Percentiles rank a stretch among this genome's conserved stretches.
Conservation (phyloP, 75 land plant genomes). For the Selaginella moellendorffii region DNA sequence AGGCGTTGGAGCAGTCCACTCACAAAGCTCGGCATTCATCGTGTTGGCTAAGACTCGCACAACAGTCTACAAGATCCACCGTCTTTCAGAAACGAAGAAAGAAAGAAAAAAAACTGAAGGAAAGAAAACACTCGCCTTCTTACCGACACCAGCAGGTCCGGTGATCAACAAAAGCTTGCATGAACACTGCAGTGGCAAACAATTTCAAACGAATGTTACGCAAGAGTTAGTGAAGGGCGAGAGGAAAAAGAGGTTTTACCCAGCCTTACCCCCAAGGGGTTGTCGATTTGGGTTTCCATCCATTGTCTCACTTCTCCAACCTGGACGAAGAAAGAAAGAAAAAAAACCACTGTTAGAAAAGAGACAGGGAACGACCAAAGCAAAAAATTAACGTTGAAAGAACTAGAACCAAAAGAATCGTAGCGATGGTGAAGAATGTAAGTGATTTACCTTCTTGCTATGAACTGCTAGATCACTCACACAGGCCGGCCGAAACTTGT, state of each 20-base stretch:
- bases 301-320: conserved; percentile 22
- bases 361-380: not conserved
- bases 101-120: not conserved
- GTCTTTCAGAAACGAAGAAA: not conserved
- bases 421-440: not conserved
- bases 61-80: conserved; percentile 31
- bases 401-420: not conserved
- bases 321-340: not conserved
- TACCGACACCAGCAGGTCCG: conserved; percentile 86
- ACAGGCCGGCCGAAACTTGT: conserved; percentile 49
- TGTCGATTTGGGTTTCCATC: conserved; percentile 7
- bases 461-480: conserved; percentile 64
- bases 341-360: not conserved
- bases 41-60: conserved; percentile 36
- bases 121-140: conserved; percentile 43
- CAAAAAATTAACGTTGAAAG: not conserved
- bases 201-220: not conserved
- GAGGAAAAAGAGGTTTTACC: not conserved
- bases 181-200: not conserved
- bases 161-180: conserved; percentile 40
- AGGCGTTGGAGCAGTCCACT: conserved; percentile 88
- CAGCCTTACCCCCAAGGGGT: conserved; percentile 8
- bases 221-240: not conserved
- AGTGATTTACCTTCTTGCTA: conserved; percentile 53
- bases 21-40: conserved; percentile 46